Base-by-base conservation (phyloP, 257 asterid species). In the Echites panduratus region DNA sequence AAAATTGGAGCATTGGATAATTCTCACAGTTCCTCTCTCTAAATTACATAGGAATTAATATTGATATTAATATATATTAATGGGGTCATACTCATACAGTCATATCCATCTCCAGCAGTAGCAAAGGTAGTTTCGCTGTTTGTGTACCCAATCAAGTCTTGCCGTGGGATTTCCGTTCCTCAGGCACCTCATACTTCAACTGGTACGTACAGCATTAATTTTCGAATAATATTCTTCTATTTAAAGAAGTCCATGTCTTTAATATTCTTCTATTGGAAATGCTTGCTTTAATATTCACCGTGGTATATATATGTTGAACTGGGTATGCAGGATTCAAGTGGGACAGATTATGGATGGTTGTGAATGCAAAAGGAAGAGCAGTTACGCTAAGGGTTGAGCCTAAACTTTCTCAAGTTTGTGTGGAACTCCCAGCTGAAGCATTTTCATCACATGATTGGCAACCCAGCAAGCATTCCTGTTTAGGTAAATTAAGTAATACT, bases 81-180 rank as follows among this genome's bases (percentile, higher is more conserved):
- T 32, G 38, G 38, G 38, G 1, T 32, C 38, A 32, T 32, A 32
- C 38, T 1, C 38, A 32, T n/a, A n/a, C n/a, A n/a, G n/a, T n/a
- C n/a, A n/a, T 32, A 32, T 32, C 38, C 1, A 32, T 32, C 38
- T 32, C 38, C 38, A 32, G 38, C 38, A 3, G 38, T 32, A 32
- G 88, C 87, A 29, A 69, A 59, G 58, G 85, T 89, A 61, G 82
- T 29, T 32, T 84, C 89, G 26, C 73, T 89, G 10, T 82, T 78
- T 17, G 80, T 89, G 17, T 87, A 87, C 75, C 95, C 95, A 0
- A 61, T 89, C 62, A 89, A 89, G 70, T 89, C 96, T 45, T 87
- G 92, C 83, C 83, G 84, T n/a, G 89, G 89, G 59, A 84, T 87
- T 72, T 81, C 96, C 67, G 81, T 85, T 65, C 47, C 88, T 58